Evolutionary conservation across 2,329 filamentous ascomycete species (phyloP), one percentile per base, ranked within the genome.

Genomic region (Aspergillus awamori): DNA sequence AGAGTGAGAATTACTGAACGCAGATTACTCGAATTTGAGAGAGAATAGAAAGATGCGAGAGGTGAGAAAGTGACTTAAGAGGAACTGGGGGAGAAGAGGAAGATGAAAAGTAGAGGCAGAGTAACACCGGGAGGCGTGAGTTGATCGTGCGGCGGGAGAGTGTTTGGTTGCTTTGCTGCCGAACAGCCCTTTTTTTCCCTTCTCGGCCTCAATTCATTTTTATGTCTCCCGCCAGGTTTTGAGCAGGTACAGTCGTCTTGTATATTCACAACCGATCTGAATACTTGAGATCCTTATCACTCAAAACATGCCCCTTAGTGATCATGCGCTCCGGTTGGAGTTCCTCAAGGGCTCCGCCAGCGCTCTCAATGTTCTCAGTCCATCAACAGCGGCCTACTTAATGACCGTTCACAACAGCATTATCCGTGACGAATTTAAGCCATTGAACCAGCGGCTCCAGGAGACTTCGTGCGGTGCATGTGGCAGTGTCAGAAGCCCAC

Each of bases 351-450:
- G 72, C 45, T 73, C 79, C 20, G 76, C 76, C 3, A 65, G 67
- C 58, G 67, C 70, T 33, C 65, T 79, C 53, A 66, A 65, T 39
- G 60, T 67, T 8, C 57, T 66, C 17, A 77, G 75, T 59, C 74
- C 75, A 17, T 78, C 78, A 11, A 80, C 77, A n/a, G 72, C 79
- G 2, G 72, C 76, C 13, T 69, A 80, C 72, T 68, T 81, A 30
- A 67, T 77, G 64, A 65, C 64, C 13, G 67, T 70, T n/a, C 76
- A 78, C 68, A 77, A 76, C 59, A 69, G 63, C 20, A 69, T 78
- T 54, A 67, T 76, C 24, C 69, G 70, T 51, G 69, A 77, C 10
- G 69, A 77, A 39, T 70, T 62, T 8, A 78, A 71, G 57, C 57
- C 72, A 13, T 62, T 79, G 22, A 74, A 71, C 47, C 57, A 59